phyloP scores from a whole-genome alignment of 169 alveolate genomes.

The Plasmodium coatneyi region DNA sequence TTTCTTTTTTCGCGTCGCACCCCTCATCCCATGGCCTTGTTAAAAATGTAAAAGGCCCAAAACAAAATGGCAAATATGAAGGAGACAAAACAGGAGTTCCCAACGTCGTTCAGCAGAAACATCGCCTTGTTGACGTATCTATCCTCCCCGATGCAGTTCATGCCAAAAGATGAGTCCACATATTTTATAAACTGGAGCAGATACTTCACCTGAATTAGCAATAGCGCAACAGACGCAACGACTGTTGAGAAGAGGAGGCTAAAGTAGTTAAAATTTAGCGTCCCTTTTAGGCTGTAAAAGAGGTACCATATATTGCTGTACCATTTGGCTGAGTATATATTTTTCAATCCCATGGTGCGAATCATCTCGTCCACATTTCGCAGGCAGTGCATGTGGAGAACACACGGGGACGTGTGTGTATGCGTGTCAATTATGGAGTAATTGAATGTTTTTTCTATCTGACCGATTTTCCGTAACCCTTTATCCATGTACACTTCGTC shows the following conservation, averaged over 20 bases:
- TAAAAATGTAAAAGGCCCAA: constrained; percentile 52
- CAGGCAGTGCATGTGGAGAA: constrained; percentile 67
- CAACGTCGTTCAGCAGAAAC: constrained; percentile 41
- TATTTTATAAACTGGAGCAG: constrained; percentile 12
- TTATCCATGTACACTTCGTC: constrained; percentile 46
- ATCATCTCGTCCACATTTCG: constrained; percentile 51
- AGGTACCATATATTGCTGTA: constrained; percentile 64
- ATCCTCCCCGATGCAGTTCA: background rate
- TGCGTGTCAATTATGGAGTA: constrained; percentile 55
- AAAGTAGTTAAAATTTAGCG: constrained; percentile 58
- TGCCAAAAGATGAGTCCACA: constrained; percentile 12
- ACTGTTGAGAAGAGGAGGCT: constrained; percentile 59
- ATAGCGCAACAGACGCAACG: constrained; percentile 23
- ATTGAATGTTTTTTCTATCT: constrained; percentile 65
- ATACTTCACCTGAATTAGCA: constrained; percentile 46
- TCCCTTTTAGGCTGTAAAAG: constrained; percentile 66
- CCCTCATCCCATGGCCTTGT: constrained; percentile 34
- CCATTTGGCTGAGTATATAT: constrained; percentile 52
- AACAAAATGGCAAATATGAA: constrained; percentile 30
- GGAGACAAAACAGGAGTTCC: constrained; percentile 23
- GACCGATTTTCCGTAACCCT: constrained; percentile 31
- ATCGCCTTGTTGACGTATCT: background rate
- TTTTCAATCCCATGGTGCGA: constrained; percentile 41
- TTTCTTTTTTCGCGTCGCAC: background rate
- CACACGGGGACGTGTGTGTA: constrained; percentile 61